phyloP scores from a whole-genome alignment of 2,329 filamentous ascomycete species.

The Knufia petricola region DNA sequence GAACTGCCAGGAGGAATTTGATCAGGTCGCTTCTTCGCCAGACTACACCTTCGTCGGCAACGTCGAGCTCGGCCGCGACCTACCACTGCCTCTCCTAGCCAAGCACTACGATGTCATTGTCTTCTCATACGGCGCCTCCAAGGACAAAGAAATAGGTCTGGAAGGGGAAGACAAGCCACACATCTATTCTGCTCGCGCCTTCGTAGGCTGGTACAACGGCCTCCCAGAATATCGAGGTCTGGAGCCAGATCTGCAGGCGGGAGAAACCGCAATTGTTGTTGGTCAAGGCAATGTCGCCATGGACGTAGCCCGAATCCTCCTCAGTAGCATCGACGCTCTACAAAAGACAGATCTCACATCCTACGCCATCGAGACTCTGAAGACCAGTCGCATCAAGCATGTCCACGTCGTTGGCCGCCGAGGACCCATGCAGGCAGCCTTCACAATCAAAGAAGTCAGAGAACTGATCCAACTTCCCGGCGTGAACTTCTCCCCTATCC shows the following conservation, averaged over 20 bases:
- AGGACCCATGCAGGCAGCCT: slow-evolving; percentile 84
- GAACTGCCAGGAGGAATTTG: slow-evolving; percentile 94
- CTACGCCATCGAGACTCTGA: slow-evolving; percentile 64
- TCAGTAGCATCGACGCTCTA: slow-evolving; percentile 64
- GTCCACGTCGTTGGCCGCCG: slow-evolving; percentile 83
- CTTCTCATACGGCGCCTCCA: slow-evolving; percentile 83
- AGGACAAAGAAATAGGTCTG: slow-evolving; percentile 69
- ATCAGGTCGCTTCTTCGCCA: slow-evolving; percentile 71
- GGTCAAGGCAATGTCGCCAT: slow-evolving; percentile 95
- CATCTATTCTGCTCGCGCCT: slow-evolving; percentile 71
- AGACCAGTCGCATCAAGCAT: slow-evolving; percentile 62
- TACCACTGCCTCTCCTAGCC: slow-evolving; percentile 60
- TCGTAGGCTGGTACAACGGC: slow-evolving; percentile 98
- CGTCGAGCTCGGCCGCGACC: slow-evolving; percentile 60
- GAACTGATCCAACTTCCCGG: slow-evolving; percentile 71
- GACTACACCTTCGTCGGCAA: slow-evolving; percentile 90
- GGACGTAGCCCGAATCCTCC: slow-evolving; percentile 80
- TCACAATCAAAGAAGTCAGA: slow-evolving; percentile 88
- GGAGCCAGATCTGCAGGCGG: slow-evolving; percentile 60
- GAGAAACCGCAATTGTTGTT: slow-evolving; percentile 77
- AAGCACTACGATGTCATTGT: slow-evolving; percentile 85
- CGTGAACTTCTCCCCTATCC: slow-evolving; percentile 62
- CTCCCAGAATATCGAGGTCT: slow-evolving; percentile 69
- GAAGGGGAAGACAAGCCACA: slow-evolving; percentile 63
- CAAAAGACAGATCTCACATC: slow-evolving; percentile 81